A percentile compares a stretch with the other conserved stretches of the same genome.
phyloP scores from a whole-genome alignment of 768 basidiomycete genomes.

The Hirschioporus abietinus region DNA sequence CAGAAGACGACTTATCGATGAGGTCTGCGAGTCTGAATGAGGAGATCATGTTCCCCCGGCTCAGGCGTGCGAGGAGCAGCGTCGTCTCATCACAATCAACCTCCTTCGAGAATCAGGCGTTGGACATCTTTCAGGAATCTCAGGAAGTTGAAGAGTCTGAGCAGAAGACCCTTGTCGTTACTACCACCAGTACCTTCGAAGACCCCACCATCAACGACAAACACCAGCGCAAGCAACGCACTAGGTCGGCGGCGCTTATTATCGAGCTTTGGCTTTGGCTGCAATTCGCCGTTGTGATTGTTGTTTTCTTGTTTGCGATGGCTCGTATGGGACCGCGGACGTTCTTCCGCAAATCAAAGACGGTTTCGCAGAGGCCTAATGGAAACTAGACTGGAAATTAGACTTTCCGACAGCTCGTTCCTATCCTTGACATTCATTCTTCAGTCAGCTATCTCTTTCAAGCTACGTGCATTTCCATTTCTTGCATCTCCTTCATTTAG shows the following conservation, averaged over 20 bases:
- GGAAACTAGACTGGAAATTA: neutral
- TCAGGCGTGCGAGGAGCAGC: neutral
- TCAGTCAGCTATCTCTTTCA: neutral
- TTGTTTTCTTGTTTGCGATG: conserved; percentile 79
- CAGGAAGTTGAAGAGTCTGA: too few relatives aligned
- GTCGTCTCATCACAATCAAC: neutral
- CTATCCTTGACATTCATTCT: too few relatives aligned
- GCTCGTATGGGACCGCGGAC: conserved; percentile 68
- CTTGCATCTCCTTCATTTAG: too few relatives aligned
- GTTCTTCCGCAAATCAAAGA: conserved; percentile 6
- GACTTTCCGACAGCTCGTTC: too few relatives aligned
- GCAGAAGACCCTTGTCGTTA: too few relatives aligned
- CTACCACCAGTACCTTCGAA: neutral
- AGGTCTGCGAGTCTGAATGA: neutral
- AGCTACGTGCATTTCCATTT: neutral
- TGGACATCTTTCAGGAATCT: neutral
- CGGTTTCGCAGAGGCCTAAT: conserved; percentile 6
- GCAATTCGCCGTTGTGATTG: conserved; percentile 69
- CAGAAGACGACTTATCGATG: neutral
- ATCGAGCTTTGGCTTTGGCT: conserved; percentile 82
- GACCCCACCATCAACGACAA: neutral
- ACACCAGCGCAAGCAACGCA: neutral
- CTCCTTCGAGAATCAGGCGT: neutral
- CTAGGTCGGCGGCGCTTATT: conserved; percentile 31
- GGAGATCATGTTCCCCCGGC: neutral